Evolutionary conservation across 352 stramenopile species (phyloP).

Genomic region (Globisporangium paroecandrum): DNA sequence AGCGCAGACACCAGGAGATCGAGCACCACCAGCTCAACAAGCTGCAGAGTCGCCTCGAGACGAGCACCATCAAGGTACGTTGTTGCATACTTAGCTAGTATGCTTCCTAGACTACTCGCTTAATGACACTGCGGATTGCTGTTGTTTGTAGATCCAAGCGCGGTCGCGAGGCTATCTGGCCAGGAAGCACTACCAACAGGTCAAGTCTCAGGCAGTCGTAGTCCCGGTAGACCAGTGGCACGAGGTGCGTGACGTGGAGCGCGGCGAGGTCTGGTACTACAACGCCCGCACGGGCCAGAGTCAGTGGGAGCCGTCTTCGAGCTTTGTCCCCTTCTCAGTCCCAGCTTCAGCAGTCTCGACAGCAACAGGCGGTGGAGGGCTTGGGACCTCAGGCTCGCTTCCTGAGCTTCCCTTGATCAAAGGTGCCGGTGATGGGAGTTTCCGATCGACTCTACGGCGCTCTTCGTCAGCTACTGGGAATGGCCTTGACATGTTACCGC

Average conservation of each 20-base stretch:
- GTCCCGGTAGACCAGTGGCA: constrained; percentile 43
- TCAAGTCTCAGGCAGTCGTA: neutral
- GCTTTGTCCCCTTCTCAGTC: constrained; percentile 13
- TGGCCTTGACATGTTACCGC: constrained; percentile 16
- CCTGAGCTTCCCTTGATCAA: constrained; percentile 25
- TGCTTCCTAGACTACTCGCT: neutral
- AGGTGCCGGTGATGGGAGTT: neutral
- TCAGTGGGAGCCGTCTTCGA: constrained; percentile 62
- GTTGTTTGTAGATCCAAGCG: constrained; percentile 54
- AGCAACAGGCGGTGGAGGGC: neutral
- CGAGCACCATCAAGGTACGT: constrained; percentile 39
- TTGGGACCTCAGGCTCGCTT: constrained; percentile 16
- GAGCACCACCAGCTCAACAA: constrained; percentile 18
- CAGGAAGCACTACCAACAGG: constrained; percentile 28
- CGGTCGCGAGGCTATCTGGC: constrained; percentile 50
- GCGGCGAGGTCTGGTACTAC: constrained; percentile 79
- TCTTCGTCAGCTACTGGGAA: neutral
- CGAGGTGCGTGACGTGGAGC: constrained; percentile 66
- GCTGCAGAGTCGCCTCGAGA: constrained; percentile 41
- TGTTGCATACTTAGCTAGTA: neutral
- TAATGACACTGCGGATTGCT: neutral
- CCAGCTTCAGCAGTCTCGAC: neutral
- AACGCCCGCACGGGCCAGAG: constrained; percentile 64
- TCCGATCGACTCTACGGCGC: constrained; percentile 16
- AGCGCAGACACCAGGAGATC: constrained; percentile 21